Conservation (phyloP, 345 rosid species). For the Gossypium stocksii region DNA sequence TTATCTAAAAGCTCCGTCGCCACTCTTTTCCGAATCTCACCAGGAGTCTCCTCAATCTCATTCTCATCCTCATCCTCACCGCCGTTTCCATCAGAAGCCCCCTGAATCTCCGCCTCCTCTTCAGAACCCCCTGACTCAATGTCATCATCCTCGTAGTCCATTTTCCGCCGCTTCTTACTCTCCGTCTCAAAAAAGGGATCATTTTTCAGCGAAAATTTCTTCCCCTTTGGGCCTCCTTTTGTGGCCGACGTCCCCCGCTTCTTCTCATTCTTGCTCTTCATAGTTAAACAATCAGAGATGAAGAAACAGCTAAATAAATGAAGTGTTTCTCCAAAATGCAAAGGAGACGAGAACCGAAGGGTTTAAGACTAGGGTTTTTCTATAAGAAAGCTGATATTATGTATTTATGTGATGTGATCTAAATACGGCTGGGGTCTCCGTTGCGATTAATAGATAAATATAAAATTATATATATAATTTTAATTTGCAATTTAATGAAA, state of each 20-base stretch:
- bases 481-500: too few relatives aligned
- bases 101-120: conserved; percentile 32
- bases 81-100: conserved; percentile 23
- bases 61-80: conserved; percentile 23
- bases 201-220: conserved; percentile 14
- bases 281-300: background rate
- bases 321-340: background rate
- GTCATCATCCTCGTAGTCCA: conserved; percentile 39
- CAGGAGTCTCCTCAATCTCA: conserved; percentile 57
- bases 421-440: background rate
- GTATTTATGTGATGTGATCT: background rate
- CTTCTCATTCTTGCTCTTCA: conserved; percentile 16
- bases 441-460: background rate
- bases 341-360: background rate
- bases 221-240: conserved; percentile 6
- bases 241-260: conserved; percentile 9
- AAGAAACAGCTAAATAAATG: background rate
- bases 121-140: conserved; percentile 62
- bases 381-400: background rate
- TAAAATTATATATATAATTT: too few relatives aligned
- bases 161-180: conserved; percentile 46
- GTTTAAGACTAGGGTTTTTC: conserved; percentile 15
- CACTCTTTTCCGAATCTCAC: conserved; percentile 65
- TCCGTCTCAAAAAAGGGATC: conserved; percentile 52
- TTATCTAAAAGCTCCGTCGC: conserved; percentile 49